Evolutionary conservation across 2,329 filamentous ascomycete species (phyloP).

Genomic region (Pyricularia grisea): DNA sequence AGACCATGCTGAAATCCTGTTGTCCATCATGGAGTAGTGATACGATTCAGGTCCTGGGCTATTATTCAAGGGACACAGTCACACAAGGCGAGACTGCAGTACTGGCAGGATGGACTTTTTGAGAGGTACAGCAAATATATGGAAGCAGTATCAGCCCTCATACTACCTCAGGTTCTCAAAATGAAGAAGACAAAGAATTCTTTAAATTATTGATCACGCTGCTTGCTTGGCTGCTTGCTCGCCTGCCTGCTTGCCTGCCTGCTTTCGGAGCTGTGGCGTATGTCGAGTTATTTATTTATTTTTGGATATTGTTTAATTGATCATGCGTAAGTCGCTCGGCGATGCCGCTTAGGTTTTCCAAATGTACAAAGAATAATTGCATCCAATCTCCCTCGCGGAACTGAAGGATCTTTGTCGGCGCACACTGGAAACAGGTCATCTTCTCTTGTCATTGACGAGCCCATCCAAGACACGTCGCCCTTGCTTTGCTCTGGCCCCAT

Average conservation of each 20-base stretch:
- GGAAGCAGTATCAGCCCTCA: not conserved
- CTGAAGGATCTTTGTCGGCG: not conserved
- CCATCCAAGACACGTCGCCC: not conserved
- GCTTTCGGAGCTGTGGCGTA: not conserved
- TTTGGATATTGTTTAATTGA: not conserved
- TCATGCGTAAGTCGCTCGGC: not conserved
- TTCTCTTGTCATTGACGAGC: not conserved
- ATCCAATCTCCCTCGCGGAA: not conserved
- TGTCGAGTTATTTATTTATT: not conserved
- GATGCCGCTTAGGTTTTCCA: not conserved
- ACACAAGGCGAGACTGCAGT: not conserved
- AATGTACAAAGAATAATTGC: not conserved
- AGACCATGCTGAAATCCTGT: not conserved
- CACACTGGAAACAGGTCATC: not conserved
- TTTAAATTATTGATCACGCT: not conserved
- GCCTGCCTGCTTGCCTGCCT: no score
- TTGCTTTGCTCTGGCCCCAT: not conserved
- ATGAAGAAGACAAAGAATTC: not conserved
- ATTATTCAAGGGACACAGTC: not conserved
- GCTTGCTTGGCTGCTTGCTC: no score
- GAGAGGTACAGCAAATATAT: not conserved
- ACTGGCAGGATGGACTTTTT: not conserved
- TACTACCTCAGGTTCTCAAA: not conserved
- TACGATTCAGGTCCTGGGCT: not conserved
- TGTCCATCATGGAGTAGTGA: not conserved